phyloP scores from a whole-genome alignment of 345 rosid genomes.

The Syzygium oleosum region DNA sequence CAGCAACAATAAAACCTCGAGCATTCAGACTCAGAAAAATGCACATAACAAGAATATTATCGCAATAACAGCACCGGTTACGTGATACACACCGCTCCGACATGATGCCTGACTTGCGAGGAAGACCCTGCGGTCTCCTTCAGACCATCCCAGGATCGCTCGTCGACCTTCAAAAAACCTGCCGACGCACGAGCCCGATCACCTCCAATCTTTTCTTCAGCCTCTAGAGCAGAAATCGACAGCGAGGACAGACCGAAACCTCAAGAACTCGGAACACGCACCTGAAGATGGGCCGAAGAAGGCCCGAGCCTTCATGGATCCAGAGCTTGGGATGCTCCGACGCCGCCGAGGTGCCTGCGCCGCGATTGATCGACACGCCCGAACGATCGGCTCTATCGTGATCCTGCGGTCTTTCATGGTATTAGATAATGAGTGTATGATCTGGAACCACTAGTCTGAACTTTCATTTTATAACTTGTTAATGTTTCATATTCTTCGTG shows the following conservation, averaged over 20 bases:
- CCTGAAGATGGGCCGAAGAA: slow-evolving; percentile 47
- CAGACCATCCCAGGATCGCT: slow-evolving; percentile 31
- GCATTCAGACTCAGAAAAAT: not conserved
- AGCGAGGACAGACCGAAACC: not conserved
- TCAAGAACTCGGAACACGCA: not conserved
- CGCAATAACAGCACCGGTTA: not conserved
- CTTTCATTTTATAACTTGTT: no score
- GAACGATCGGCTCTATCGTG: slow-evolving; percentile 18
- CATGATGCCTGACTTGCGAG: slow-evolving; percentile 40
- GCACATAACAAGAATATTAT: not conserved
- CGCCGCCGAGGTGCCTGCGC: not conserved
- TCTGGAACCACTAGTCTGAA: no score
- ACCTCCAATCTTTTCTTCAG: not conserved
- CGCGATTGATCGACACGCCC: slow-evolving; percentile 2
- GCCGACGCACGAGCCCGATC: not conserved
- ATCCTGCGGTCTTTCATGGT: not conserved
- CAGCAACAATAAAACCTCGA: not conserved
- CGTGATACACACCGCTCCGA: slow-evolving; percentile 25
- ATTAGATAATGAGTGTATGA: no score
- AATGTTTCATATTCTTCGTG: no score
- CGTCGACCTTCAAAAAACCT: slow-evolving; percentile 37
- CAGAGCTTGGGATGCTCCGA: slow-evolving; percentile 32
- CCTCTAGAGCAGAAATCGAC: not conserved
- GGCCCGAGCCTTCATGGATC: slow-evolving; percentile 32
- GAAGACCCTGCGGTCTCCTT: slow-evolving; percentile 53